A percentile compares a stretch with the other conserved stretches of the same genome.
phyloP scores from a whole-genome alignment of 805 yeast genomes.

The Metschnikowia bowlesiae region DNA sequence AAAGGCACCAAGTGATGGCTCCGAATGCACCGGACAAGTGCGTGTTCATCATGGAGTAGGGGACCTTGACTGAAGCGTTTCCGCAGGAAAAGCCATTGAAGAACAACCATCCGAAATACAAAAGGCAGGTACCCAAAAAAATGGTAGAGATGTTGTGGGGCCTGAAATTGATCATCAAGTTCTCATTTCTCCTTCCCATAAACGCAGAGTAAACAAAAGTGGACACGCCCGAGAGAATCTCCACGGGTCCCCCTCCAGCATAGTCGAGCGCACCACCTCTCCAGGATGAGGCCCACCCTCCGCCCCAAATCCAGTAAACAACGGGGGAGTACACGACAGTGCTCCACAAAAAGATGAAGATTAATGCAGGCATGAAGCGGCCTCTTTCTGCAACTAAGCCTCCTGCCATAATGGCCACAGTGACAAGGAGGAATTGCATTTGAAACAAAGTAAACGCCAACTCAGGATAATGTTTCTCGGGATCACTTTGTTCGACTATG shows the following conservation, averaged over 20 bases:
- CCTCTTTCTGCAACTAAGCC: constrained; percentile 89
- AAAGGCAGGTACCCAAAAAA: constrained; percentile 77
- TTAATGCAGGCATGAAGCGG: constrained; percentile 75
- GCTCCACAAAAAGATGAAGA: constrained; percentile 82
- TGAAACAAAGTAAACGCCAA: constrained; percentile 82
- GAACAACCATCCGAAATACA: constrained; percentile 96
- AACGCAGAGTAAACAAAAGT: constrained; percentile 84
- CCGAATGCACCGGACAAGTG: constrained; percentile 87
- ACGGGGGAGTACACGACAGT: constrained; percentile 91
- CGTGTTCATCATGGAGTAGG: constrained; percentile 88
- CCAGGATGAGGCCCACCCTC: constrained; percentile 79
- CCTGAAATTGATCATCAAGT: constrained; percentile 79
- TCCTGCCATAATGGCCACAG: constrained; percentile 86
- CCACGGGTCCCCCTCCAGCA: constrained; percentile 99
- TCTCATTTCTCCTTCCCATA: constrained; percentile 69
- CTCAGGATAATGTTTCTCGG: constrained; percentile 61
- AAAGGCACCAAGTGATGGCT: constrained; percentile 84
- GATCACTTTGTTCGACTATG: constrained; percentile 47
- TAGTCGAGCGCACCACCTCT: constrained; percentile 91
- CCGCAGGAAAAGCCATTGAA: constrained; percentile 90
- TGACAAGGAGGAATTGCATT: constrained; percentile 88
- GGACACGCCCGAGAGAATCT: constrained; percentile 84
- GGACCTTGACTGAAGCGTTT: constrained; percentile 76
- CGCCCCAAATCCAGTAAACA: constrained; percentile 96
- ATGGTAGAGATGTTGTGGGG: constrained; percentile 94